These are phyloP conservation scores for Colletotrichum euphorbiae DNA, from an alignment of 2,329 filamentous ascomycete genomes.

Conservation along the genomic window DNA sequence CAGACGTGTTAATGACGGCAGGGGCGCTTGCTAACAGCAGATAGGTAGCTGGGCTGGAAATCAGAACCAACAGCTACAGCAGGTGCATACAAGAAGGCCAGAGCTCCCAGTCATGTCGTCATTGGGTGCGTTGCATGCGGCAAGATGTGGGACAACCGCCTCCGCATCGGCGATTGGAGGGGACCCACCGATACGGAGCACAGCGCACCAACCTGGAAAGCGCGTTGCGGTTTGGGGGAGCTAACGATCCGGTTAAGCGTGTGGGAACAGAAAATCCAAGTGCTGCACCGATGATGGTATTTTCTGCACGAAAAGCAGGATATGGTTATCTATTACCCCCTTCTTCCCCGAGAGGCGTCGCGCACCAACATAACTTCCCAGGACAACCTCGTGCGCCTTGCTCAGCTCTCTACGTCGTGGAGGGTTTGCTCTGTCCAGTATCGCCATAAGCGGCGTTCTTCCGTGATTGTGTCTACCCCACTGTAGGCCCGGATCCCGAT, in stretches of 20 bases:
- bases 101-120: constrained; percentile 36
- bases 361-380: neutral
- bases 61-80: too few species aligned
- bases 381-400: too few species aligned
- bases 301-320: constrained; percentile 15
- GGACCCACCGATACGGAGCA: constrained; percentile 10
- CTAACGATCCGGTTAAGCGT: constrained; percentile 29
- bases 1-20: constrained; percentile 38
- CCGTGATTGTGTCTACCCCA: too few species aligned
- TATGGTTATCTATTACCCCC: neutral
- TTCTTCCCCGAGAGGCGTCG: neutral
- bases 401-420: too few species aligned
- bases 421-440: too few species aligned
- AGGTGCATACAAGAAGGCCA: constrained; percentile 10
- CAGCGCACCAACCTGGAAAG: neutral
- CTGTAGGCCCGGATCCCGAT: too few species aligned
- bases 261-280: too few species aligned
- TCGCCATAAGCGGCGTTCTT: too few species aligned
- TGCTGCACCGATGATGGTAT: constrained; percentile 5
- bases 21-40: neutral
- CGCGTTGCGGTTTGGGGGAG: constrained; percentile 2
- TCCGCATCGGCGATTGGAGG: constrained; percentile 25
- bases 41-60: too few species aligned
- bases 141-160: constrained; percentile 2
- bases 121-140: constrained; percentile 31